Conservation (phyloP, 2,329 filamentous ascomycete species). For the Incumbomyces lentus region DNA sequence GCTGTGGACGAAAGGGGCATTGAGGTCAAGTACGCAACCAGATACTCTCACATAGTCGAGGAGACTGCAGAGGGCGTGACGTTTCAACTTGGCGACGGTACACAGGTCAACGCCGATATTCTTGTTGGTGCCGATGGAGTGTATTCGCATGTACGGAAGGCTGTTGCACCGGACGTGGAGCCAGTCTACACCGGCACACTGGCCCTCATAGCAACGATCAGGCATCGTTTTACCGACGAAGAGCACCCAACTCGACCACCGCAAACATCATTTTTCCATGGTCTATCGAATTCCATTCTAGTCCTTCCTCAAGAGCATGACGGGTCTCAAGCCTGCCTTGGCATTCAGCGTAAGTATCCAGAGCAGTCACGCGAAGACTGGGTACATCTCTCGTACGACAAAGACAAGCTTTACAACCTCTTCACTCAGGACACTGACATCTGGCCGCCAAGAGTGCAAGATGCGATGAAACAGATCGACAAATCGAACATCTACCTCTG, state of each 20-base stretch:
- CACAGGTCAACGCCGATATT: conserved; percentile 15
- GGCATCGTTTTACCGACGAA: background rate
- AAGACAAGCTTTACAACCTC: conserved; percentile 9
- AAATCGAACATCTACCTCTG: conserved; percentile 11
- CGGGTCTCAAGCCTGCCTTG: conserved; percentile 3
- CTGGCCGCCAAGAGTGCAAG: conserved; percentile 14
- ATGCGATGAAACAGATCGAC: conserved; percentile 11
- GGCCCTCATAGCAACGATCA: conserved; percentile 10
- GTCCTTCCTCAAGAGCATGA: conserved; percentile 7
- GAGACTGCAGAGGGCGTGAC: conserved; percentile 7
- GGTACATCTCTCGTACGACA: conserved; percentile 13
- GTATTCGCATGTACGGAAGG: conserved; percentile 15
- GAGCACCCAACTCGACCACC: background rate
- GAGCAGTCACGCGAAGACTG: conserved; percentile 16
- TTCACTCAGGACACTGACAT: conserved; percentile 9
- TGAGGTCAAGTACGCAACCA: conserved; percentile 6
- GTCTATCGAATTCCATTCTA: background rate
- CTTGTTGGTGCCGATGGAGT: conserved; percentile 23
- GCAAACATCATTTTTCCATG: conserved; percentile 1
- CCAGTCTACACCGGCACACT: conserved; percentile 16
- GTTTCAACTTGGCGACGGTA: conserved; percentile 15
- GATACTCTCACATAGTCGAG: conserved; percentile 5
- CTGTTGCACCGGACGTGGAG: conserved; percentile 8
- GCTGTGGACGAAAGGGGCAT: conserved; percentile 4
- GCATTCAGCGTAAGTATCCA: background rate